Base-by-base conservation (phyloP, 2,329 filamentous ascomycete species). In the Myriosclerotinia duriaeana region DNA sequence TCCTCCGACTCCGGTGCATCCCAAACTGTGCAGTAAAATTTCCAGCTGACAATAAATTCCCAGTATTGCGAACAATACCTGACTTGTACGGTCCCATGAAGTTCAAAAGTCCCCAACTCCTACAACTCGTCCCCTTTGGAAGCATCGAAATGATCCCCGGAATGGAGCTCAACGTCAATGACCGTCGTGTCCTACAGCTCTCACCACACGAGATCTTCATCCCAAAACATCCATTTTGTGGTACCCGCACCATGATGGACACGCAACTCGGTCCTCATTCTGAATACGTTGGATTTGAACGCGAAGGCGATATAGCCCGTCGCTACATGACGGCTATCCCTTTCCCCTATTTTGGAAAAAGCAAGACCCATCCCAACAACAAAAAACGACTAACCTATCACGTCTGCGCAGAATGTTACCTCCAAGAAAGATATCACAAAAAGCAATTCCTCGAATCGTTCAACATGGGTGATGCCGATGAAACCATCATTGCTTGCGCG, bases 261-360 rank as follows among this genome's bases (percentile, higher is more conserved):
- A 17, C 1, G 7, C 7, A 50, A 5, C 44, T 60, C 7, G 20
- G 17, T 17, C 30, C 56, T 4, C 14, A 12, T 20, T 4, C 1
- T 22, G 4, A 2, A 17, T 50, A 50, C 30, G 7, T 50, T 12
- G 44, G 20, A 50, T 60, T 48, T 20, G 56, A 60, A 17, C 12
- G 42, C 12, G 4, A 15, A 5, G 42, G 38, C 9, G 30, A 60
- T 2, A 12, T 60, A 38, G 30, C 30, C 30, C 30, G 30, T 26
- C 56, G 42, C 34, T 60, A 60, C 44, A 60, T 50, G 56, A 50
- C 56, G 14, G 56, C 56, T 1, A 50, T 60, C 4, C 11, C 30
- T 2, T 50, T 60, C 15, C 14, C 56, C 20, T 60, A 38, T 44
- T 60, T 60, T 8, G 44, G 56, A 11, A 50, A 36, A 17, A 50